Conservation (phyloP, 78 protist genomes). For the Chrysochromulina tobinii region DNA sequence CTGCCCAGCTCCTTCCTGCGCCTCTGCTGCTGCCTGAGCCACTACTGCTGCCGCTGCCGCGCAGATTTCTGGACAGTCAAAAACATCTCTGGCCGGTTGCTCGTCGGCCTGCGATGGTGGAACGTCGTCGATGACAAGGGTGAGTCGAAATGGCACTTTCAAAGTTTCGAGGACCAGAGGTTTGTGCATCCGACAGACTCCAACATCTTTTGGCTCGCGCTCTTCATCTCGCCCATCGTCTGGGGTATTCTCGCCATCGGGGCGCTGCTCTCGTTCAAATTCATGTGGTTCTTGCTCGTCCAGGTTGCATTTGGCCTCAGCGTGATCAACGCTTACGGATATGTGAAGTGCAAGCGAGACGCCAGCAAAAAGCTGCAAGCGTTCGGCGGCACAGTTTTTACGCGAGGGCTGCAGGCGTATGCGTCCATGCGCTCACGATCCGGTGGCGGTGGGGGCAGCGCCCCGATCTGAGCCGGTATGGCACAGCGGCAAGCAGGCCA, state of each 20-base stretch:
- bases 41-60: not conserved
- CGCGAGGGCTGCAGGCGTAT: too few relatives aligned
- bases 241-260: not conserved
- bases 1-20: not conserved
- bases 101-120: slow-evolving; percentile 55
- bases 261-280: not conserved
- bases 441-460: too few relatives aligned
- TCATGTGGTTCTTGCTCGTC: not conserved
- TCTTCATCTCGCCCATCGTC: not conserved
- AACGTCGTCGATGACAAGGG: slow-evolving; percentile 33
- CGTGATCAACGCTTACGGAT: not conserved
- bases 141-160: not conserved
- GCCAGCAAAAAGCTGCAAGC: not conserved
- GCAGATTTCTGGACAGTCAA: not conserved
- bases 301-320: not conserved
- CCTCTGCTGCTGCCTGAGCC: not conserved
- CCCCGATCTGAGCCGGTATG: too few relatives aligned
- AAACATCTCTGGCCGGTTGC: slow-evolving; percentile 25
- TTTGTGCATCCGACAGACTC: not conserved
- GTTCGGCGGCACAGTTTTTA: not conserved
- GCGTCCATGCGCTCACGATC: too few relatives aligned
- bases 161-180: not conserved
- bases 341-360: not conserved
- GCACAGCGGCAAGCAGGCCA: too few relatives aligned
- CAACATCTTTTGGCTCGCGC: not conserved